Evolutionary conservation across 2,329 filamentous ascomycete species (phyloP), one percentile per base, ranked within the genome.

Genomic region (Venturia pyrina): DNA sequence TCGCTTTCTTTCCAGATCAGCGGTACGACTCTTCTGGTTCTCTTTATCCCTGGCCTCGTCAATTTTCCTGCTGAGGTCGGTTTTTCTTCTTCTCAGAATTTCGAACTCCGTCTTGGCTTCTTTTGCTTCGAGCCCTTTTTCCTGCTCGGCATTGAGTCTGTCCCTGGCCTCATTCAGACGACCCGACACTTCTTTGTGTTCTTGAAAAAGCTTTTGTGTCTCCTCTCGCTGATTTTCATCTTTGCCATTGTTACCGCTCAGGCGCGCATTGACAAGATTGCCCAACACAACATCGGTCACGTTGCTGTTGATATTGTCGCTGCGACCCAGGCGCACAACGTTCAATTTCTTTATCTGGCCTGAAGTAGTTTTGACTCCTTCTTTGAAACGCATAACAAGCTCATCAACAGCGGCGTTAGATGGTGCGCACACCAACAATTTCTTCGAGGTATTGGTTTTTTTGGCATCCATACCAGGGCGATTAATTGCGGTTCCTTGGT

Each of bases 341-440:
- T 91, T 92, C 72, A 98, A 84, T 69, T 90, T 89, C 70, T 90
- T 87, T 15, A 81, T 80, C 37, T 86, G 82, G 1, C 95, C 93
- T 56, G 83, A 85, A 67, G 85, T 82, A 0, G 91, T 93, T 72
- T 88, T 93, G 64, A 99, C 84, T 5, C 95, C 95, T 64, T 86
- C 81, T 77, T 96, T 98, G 72, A 99, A 84, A 78, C 95, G 89
- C 75, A 97, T 87, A 21, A 99, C 95, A 68, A 99, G 76, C 75
- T 99, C 95, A 74, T 99, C 95, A 6, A 99, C 95, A 41, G 95
- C 95, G 7, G 95, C 95, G 76, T 99, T 99, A 82, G 93, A 98
- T 17, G 95, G 95, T n/a, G 95, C 95, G 73, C 95, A 99, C 32
- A 99, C 91, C 34, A 99, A 83, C 34, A 99, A 82, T 76, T 98